Evolutionary conservation across 352 stramenopile species (phyloP).

Genomic region (Phytophthora megakarya): DNA sequence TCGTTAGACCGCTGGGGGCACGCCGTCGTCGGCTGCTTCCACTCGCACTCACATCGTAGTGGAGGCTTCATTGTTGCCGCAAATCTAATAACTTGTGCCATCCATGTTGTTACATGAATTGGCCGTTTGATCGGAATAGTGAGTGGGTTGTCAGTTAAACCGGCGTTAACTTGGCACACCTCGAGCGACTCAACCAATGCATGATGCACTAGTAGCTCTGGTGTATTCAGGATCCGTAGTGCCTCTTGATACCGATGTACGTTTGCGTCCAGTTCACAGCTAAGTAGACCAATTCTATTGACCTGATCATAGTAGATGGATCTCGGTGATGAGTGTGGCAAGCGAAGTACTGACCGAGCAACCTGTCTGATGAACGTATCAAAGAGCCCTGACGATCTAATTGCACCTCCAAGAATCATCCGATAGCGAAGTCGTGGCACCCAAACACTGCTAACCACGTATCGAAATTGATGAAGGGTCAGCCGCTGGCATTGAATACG

Average conservation of each 20-base stretch:
- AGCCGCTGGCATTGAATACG: not conserved
- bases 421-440: not conserved
- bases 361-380: conserved; percentile 11
- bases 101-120: no score
- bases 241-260: no score
- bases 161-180: no score
- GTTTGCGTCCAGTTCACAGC: conserved; percentile 4
- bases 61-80: conserved; percentile 10
- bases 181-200: no score
- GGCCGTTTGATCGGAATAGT: no score
- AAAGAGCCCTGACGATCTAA: not conserved
- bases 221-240: no score
- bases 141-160: no score
- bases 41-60: no score
- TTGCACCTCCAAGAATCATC: not conserved
- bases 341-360: not conserved
- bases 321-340: not conserved
- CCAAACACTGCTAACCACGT: conserved; percentile 11
- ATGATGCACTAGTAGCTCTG: no score
- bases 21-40: no score
- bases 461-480: conserved; percentile 3
- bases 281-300: not conserved
- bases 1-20: no score
- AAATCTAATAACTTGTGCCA: no score
- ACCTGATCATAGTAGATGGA: conserved; percentile 1